Conservation (phyloP, 495 filamentous ascomycete genomes). For the Achaetomiella virescens region DNA sequence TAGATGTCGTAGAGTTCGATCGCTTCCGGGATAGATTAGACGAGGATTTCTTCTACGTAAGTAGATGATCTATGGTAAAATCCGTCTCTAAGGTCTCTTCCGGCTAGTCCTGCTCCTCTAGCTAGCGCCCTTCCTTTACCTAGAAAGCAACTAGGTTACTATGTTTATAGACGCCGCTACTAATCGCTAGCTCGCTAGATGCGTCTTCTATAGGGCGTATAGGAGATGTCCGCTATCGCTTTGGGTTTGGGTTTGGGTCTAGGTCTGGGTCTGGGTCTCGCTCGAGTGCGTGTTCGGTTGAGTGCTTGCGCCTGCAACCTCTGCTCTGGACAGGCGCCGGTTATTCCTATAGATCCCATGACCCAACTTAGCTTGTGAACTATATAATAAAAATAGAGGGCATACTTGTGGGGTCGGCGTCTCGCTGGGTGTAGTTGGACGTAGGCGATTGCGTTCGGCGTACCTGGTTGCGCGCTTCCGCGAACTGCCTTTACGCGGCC, state of each 20-base stretch:
- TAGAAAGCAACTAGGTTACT: slow-evolving; percentile 12
- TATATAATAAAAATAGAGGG: slow-evolving; percentile 10
- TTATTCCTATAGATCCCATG: slow-evolving; percentile 12
- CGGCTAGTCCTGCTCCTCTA: slow-evolving; percentile 9
- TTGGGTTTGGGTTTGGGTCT: too few species aligned
- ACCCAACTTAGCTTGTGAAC: slow-evolving; percentile 15
- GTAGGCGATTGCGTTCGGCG: slow-evolving; percentile 14
- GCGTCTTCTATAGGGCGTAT: slow-evolving; percentile 1
- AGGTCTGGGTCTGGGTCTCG: slow-evolving; percentile 6
- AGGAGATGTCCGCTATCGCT: slow-evolving; percentile 6
- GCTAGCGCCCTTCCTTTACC: slow-evolving; percentile 14
- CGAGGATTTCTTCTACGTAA: background rate
- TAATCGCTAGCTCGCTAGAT: slow-evolving; percentile 9
- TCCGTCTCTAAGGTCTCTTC: slow-evolving; percentile 1
- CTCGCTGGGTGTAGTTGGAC: slow-evolving; percentile 3
- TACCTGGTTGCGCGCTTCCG: slow-evolving; percentile 10
- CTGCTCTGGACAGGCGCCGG: slow-evolving; percentile 16
- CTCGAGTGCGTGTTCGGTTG: slow-evolving; percentile 8
- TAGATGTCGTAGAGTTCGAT: background rate
- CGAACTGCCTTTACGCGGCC: slow-evolving; percentile 5
- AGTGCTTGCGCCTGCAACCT: slow-evolving; percentile 15
- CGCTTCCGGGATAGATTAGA: background rate
- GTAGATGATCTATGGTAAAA: background rate
- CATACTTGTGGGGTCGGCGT: slow-evolving; percentile 8
- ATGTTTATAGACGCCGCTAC: background rate